Base-by-base conservation (phyloP, 495 filamentous ascomycete species). In the Aspergillus sparsus region DNA sequence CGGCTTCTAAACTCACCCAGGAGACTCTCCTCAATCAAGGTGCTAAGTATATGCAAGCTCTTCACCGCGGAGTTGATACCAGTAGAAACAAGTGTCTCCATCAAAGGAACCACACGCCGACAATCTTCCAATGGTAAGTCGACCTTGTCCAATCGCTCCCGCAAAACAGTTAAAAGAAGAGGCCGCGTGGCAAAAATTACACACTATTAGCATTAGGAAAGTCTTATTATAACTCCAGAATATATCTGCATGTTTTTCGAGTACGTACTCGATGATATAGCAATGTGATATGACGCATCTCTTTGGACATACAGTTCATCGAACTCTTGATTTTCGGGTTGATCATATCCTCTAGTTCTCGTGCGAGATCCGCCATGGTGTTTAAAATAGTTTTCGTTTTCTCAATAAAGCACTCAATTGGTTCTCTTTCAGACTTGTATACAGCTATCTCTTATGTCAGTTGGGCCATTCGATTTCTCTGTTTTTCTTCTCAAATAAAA, bases 31-130 rank as follows among this genome's bases (percentile, higher is more conserved):
- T 66, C 68, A 46, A 71, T 64, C 7, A 41, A 35, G 37, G 15
- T 36, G 6, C 39, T 15, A 0, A 77, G 57, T 37, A 74, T 68
- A 39, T 68, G 72, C 9, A 77, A 53, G 2, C 63, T 74, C 49
- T 77, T 71, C 10, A 64, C 56, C 5, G 74, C 69, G 5, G 74
- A 77, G 36, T 71, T 70, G 49, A 77, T 69, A 9, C 74, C 73
- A 9, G 66, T 68, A 18, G 65, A 66, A 16, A 77, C 69, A 50
- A 73, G 47, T 37, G 67, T 50, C 49, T 67, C 70, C 36, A 66
- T 63, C 21, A 57, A 64, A 31, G 65, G 51, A 21, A 70, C n/a
- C 44, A 68, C 58, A 18, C 58, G 59, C 31, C 68, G 53, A 64
- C 65, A 68, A 27, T 68, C 65, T 50, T 70, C 66, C 63, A 60